Base-by-base conservation (phyloP, 1,139 yeast genomes). In the Yamadazyma diddensiae region DNA sequence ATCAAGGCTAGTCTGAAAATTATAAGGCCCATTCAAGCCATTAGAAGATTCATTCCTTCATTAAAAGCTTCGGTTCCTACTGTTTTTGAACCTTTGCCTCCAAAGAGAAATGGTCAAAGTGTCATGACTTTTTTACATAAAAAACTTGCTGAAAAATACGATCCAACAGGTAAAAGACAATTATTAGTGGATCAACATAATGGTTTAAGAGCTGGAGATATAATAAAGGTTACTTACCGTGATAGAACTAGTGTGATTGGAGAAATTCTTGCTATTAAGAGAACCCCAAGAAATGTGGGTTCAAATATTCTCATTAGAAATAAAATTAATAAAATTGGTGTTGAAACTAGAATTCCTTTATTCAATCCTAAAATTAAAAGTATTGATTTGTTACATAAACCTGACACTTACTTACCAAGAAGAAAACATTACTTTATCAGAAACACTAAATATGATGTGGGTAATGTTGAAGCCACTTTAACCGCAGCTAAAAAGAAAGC, bases 371-470 rank as follows among this genome's bases (percentile, higher is more conserved):
- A 76, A 34, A 70, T 88, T 38, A 75, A 79, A 45, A 76, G 82
- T 57, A 69, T 88, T 37, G 96, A 88, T 57, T 57, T 85, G 23
- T 59, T 88, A 45, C 73, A 84, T 59, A 80, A 79, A 56, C 90
- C 94, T 17, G 69, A 72, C 46, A 71, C 70, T 52, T 81, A 84
- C 62, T 74, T 79, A 69, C 55, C 70, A 15, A 76, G 95, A 74
- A 76, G 78, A 62, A 87, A 85, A 69, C 92, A 86, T 46, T 87
- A 81, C 69, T 88, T 85, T 60, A 84, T 88, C 53, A 82, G 96
- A 64, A 82, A 77, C 59, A 73, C 86, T 44, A 81, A 80, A 59
- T 65, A 82, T 60, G 97, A 88, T 59, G 95, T 86, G 28, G 84
- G 82, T 39, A 92, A 83, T 52, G 65, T 82, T 39, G 92, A 82